These are phyloP conservation scores for Trametes cingulata DNA, from an alignment of 768 basidiomycete species.

Conservation along the genomic window DNA sequence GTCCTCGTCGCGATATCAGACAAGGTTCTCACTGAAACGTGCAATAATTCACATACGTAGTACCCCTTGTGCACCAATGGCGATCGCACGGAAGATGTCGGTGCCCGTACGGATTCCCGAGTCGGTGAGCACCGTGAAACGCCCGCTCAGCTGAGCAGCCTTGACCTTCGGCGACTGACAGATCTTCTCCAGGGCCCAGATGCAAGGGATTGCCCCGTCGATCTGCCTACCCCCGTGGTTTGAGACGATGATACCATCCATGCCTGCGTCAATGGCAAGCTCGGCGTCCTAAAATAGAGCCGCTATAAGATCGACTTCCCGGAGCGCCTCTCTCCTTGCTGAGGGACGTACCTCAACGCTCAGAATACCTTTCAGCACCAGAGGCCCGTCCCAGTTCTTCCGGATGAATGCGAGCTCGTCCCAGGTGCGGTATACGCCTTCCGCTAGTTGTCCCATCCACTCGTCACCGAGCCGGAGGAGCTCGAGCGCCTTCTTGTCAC, in stretches of 20 bases:
- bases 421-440: constrained; percentile 67
- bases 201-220: constrained; percentile 75
- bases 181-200: constrained; percentile 70
- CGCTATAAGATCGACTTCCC: not conserved
- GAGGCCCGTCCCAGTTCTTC: constrained; percentile 75
- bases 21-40: not conserved
- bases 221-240: constrained; percentile 74
- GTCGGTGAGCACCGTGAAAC: constrained; percentile 71
- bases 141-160: constrained; percentile 57
- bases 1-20: not conserved
- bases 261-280: constrained; percentile 60
- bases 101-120: constrained; percentile 83
- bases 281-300: constrained; percentile 54
- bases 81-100: constrained; percentile 83
- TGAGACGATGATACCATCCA: constrained; percentile 76
- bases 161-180: constrained; percentile 60
- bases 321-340: too few species aligned
- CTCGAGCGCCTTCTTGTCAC: constrained; percentile 47
- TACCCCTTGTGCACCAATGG: constrained; percentile 82
- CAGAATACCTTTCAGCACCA: constrained; percentile 80
- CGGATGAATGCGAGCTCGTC: constrained; percentile 67
- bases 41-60: constrained; percentile 50
- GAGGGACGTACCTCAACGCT: constrained; percentile 42
- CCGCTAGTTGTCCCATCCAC: constrained; percentile 65
- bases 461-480: constrained; percentile 50